Percentiles rank a stretch among this genome's conserved stretches.
Evolutionary conservation across 2,329 filamentous ascomycete species (phyloP).

Genomic region (Beauveria varroae): DNA sequence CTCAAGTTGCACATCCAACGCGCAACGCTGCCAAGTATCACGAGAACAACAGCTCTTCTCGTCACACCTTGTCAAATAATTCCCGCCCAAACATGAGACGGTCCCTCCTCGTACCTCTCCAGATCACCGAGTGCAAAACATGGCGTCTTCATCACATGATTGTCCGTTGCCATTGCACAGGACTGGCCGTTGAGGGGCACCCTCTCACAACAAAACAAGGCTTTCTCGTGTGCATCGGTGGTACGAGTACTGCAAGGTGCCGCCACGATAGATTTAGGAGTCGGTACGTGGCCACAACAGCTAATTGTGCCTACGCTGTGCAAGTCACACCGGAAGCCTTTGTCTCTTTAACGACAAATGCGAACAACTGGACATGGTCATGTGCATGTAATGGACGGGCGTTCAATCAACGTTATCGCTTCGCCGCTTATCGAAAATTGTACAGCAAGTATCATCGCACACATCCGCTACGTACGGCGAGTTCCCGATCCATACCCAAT

Average conservation of each 20-base stretch:
- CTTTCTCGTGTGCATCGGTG: background rate
- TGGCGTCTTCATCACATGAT: background rate
- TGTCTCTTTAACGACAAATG: background rate
- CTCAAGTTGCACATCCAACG: background rate
- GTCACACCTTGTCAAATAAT: background rate
- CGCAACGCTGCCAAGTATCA: background rate
- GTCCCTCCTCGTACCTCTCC: background rate
- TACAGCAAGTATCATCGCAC: background rate
- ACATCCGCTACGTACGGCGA: background rate
- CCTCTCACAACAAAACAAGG: background rate
- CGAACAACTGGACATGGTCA: background rate
- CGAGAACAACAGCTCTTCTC: background rate
- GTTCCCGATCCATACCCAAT: background rate
- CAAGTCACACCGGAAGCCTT: background rate
- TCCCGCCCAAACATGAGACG: background rate
- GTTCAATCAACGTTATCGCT: background rate
- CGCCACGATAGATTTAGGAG: background rate
- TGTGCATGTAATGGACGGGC: background rate
- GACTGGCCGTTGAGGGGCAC: background rate
- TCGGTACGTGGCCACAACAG: background rate
- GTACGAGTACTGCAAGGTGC: background rate
- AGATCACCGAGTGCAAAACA: background rate
- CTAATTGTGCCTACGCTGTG: background rate
- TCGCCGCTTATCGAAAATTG: background rate
- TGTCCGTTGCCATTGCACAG: background rate